These are phyloP conservation scores for Anisodus acutangulus DNA, from an alignment of 257 asterid species.

Conservation along the genomic window DNA sequence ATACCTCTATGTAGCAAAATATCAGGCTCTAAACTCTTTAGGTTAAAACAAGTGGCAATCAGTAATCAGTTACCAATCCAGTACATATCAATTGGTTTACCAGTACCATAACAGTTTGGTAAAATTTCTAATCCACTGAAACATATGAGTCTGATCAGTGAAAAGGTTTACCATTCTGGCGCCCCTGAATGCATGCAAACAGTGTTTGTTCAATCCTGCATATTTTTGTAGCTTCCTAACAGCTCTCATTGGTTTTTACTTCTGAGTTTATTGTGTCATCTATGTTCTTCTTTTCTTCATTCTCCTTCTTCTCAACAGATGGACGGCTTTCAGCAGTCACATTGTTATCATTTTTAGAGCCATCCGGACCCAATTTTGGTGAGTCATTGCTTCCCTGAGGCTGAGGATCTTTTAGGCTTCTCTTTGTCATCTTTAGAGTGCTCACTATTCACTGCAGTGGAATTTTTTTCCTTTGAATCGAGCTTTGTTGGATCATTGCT, in stretches of 20 bases:
- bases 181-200: constrained; percentile 27
- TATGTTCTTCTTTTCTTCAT: constrained; percentile 9
- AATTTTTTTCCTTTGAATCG: constrained; percentile 39
- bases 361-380: constrained; percentile 41
- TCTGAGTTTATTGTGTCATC: constrained; percentile 18
- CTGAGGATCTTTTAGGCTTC: constrained; percentile 38
- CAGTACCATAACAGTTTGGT: background rate
- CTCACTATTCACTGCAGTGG: background rate
- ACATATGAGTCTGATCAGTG: background rate
- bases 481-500: constrained; percentile 38
- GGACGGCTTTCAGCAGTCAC: constrained; percentile 11
- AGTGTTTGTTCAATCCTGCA: constrained; percentile 28
- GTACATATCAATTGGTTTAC: background rate
- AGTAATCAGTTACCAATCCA: constrained; percentile 19
- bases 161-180: constrained; percentile 27
- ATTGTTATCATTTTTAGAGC: constrained; percentile 22
- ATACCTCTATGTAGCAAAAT: background rate
- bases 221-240: constrained; percentile 14
- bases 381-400: constrained; percentile 39
- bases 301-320: constrained; percentile 22
- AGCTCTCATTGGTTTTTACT: constrained; percentile 24
- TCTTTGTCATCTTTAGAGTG: constrained; percentile 23
- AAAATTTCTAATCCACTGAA: constrained; percentile 24
- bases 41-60: background rate
- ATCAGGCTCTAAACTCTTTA: constrained; percentile 11